These are phyloP conservation scores for Imleria badia DNA, from an alignment of 768 basidiomycete species.

Conservation along the genomic window DNA sequence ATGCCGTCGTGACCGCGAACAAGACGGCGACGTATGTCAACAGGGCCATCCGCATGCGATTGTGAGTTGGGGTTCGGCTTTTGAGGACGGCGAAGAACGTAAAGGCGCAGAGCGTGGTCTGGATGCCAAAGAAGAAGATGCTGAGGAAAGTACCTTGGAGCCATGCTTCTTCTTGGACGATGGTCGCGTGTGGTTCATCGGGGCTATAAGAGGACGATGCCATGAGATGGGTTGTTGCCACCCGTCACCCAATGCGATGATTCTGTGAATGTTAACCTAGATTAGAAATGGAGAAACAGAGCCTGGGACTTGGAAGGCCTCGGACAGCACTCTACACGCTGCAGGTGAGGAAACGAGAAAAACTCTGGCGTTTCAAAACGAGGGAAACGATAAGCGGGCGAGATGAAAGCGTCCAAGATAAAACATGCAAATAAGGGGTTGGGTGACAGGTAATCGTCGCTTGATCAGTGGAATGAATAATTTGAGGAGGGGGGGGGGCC, in stretches of 20 bases:
- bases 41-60: neutral
- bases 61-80: neutral
- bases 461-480: no score
- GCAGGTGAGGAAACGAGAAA: no score
- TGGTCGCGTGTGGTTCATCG: conserved; percentile 1
- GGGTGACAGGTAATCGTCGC: no score
- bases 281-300: neutral
- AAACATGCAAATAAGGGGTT: no score
- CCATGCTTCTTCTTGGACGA: conserved; percentile 12
- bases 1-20: conserved; percentile 15
- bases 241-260: neutral
- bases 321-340: no score
- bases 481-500: neutral
- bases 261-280: neutral
- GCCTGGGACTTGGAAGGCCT: no score
- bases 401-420: no score
- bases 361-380: no score
- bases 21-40: conserved; percentile 1
- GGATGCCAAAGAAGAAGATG: conserved; percentile 12
- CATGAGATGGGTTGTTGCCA: neutral
- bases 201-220: neutral
- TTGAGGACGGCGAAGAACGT: neutral
- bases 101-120: conserved; percentile 1
- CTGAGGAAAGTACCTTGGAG: conserved; percentile 11
- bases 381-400: no score